phyloP scores from a whole-genome alignment of 257 asterid species.

The Coffea eugenioides region DNA sequence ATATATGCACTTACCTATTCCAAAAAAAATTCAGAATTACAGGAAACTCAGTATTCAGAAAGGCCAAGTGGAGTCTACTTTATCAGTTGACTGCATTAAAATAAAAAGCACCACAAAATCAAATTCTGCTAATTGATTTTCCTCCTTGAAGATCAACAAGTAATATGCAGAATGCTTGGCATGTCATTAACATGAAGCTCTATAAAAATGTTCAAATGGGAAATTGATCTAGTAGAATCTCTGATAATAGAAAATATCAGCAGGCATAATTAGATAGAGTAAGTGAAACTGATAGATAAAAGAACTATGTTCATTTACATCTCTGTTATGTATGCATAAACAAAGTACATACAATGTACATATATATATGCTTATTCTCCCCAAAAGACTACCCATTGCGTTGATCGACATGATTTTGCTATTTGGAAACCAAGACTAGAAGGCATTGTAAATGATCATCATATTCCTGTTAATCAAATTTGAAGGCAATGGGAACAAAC shows the following conservation, averaged over 20 bases:
- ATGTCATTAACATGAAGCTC: background rate
- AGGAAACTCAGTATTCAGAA: background rate
- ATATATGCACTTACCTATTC: slow-evolving; percentile 84
- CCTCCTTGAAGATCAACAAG: background rate
- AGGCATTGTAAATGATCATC: background rate
- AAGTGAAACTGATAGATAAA: background rate
- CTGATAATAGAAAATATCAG: background rate
- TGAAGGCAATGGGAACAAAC: slow-evolving; percentile 32
- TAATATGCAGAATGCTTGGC: background rate
- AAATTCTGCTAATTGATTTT: background rate
- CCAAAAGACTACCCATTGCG: slow-evolving; percentile 4
- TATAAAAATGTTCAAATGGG: background rate
- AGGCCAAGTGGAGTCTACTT: background rate
- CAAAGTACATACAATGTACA: background rate
- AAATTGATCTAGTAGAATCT: too few relatives aligned
- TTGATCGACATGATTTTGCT: background rate
- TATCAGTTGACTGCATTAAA: background rate
- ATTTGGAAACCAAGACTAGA: background rate
- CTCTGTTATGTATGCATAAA: background rate
- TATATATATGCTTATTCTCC: background rate
- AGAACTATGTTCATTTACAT: background rate
- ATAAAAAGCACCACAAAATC: background rate
- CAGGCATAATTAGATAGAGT: background rate
- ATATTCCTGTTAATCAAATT: background rate
- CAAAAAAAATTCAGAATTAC: slow-evolving; percentile 12